Evolutionary conservation across 1,284 basidiomycete species (phyloP), one percentile per base, ranked within the genome.

Genomic region (Entoloma clypeatum): DNA sequence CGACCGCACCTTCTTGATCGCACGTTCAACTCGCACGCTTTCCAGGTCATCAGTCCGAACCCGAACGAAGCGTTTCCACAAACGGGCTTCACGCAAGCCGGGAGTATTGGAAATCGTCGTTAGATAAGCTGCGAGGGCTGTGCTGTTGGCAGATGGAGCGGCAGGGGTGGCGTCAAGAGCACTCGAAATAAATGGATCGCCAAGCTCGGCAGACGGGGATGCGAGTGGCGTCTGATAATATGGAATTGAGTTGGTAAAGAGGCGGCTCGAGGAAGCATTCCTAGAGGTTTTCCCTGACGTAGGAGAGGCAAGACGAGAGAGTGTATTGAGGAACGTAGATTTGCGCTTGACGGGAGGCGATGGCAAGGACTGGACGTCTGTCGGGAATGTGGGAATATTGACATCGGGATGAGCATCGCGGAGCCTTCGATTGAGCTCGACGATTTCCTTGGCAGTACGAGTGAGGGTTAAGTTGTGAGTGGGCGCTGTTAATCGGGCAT

Each of bases 391-490:
- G 21, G 84, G 83, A 38, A 83, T 64, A 39, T 69, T 74, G 50
- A 71, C 64, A 46, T 63, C 65, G 22, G 77, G 73, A 56, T 78
- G 65, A 17, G 74, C 59, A 41, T 80, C 74, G 44, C 74, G 72
- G 45, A 92, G 76, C 67, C 87, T 91, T 41, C 71, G 68, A 63
- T 92, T 79, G 16, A 90, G 72, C 47, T 91, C 86, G 27, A 81
- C 67, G 35, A 92, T 74, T 59, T 92, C 89, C 52, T 72, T 69
- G 30, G 76, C 76, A 41, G 80, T 79, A 46, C 89, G 80, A 11
- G 83, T 87, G 45, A 92, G 78, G 28, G 89, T 92, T 43, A 92
- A 72, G 68, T 92, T 89, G 68, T 92, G 89, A 19, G 86, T 92
- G 21, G 88, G 83, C 10, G 88, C 89, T 86, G 65, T n/a, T n/a